Conservation (phyloP, 2,329 filamentous ascomycete species). For the Cercospora janseana region DNA sequence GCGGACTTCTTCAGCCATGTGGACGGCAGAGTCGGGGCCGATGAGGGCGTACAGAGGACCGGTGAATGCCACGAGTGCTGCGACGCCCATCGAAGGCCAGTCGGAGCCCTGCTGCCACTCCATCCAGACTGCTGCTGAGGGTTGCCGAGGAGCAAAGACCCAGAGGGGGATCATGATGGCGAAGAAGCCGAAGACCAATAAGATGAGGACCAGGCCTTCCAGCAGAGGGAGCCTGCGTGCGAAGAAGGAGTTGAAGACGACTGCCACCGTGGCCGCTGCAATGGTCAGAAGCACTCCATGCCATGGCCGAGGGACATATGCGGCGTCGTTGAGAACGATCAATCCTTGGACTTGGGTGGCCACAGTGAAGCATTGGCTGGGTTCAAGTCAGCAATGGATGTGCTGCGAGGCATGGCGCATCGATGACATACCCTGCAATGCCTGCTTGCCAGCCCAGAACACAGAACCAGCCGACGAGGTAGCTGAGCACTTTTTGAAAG, state of each 20-base stretch:
- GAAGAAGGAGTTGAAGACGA: slow-evolving; percentile 34
- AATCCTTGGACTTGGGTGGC: slow-evolving; percentile 49
- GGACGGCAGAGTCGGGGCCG: slow-evolving; percentile 27
- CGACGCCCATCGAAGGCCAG: slow-evolving; percentile 33
- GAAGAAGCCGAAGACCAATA: slow-evolving; percentile 36
- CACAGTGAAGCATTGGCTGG: slow-evolving; percentile 44
- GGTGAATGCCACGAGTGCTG: slow-evolving; percentile 29
- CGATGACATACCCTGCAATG: slow-evolving; percentile 35
- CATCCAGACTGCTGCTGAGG: slow-evolving; percentile 29
- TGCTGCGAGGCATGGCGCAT: not conserved
- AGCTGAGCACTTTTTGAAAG: slow-evolving; percentile 45
- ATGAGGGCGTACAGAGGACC: slow-evolving; percentile 28
- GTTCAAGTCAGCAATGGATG: not conserved
- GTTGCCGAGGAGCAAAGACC: slow-evolving; percentile 30
- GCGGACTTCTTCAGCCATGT: slow-evolving; percentile 35
- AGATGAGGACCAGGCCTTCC: slow-evolving; percentile 32
- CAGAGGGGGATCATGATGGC: slow-evolving; percentile 36
- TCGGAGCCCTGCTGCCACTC: slow-evolving; percentile 24
- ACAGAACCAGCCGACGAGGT: slow-evolving; percentile 45
- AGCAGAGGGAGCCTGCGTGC: slow-evolving; percentile 31
- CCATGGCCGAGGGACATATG: slow-evolving; percentile 45
- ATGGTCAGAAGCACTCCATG: slow-evolving; percentile 46
- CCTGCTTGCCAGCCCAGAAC: slow-evolving; percentile 42
- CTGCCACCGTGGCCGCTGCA: slow-evolving; percentile 25
- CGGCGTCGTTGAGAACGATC: slow-evolving; percentile 45